phyloP scores from a whole-genome alignment of 129 eudicot genomes.

The Oenanthe sinensis region DNA sequence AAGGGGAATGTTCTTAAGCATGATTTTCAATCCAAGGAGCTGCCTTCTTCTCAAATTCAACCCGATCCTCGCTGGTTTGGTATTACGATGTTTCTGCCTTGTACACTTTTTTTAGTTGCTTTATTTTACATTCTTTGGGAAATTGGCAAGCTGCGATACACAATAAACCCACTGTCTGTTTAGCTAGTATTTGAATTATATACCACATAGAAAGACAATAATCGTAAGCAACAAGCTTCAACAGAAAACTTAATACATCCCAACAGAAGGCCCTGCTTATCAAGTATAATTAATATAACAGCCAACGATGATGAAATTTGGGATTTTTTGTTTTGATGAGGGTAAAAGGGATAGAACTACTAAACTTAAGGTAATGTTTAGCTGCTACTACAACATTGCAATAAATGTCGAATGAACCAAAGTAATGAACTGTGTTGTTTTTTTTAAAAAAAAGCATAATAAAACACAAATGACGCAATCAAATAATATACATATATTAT shows the following conservation, averaged over 20 bases:
- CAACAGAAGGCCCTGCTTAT: not conserved
- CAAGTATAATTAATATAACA: not conserved
- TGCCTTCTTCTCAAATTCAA: conserved; percentile 73
- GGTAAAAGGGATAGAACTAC: no score
- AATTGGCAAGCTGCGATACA: not conserved
- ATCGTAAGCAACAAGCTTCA: not conserved
- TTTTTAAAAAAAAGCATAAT: no score
- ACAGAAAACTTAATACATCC: not conserved
- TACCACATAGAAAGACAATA: not conserved
- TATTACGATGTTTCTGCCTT: conserved; percentile 8
- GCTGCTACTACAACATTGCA: no score
- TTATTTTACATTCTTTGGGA: not conserved
- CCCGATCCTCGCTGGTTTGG: conserved; percentile 90
- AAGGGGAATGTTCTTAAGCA: conserved; percentile 47
- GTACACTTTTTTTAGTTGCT: not conserved
- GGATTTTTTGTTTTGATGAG: no score
- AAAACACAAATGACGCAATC: no score
- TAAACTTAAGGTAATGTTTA: no score
- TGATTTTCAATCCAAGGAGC: conserved; percentile 58
- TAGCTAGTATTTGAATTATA: not conserved
- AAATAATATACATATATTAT: no score
- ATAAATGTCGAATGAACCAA: not conserved
- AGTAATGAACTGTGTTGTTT: not conserved
- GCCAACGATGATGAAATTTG: no score
- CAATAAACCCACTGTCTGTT: not conserved